phyloP scores from a whole-genome alignment of 1,284 basidiomycete species.

The Fomitopsis betulina region DNA sequence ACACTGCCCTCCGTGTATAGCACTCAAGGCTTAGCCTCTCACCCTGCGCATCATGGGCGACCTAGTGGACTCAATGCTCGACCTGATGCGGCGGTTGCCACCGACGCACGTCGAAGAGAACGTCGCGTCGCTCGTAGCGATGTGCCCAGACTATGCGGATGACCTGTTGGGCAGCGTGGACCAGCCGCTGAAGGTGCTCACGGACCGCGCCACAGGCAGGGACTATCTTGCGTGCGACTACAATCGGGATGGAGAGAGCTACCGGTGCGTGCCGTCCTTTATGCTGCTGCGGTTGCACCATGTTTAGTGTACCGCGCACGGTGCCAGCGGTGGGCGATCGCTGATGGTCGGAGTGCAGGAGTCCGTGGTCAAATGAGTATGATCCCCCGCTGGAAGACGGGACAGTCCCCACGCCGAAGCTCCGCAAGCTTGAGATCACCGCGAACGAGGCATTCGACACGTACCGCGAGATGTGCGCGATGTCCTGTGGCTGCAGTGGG shows the following conservation, averaged over 20 bases:
- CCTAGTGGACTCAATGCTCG: slow-evolving; percentile 86
- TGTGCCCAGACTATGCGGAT: slow-evolving; percentile 94
- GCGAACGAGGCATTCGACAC: slow-evolving; percentile 98
- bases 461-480: slow-evolving; percentile 88
- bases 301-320: too few species aligned
- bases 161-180: slow-evolving; percentile 95
- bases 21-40: not conserved
- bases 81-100: slow-evolving; percentile 93
- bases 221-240: slow-evolving; percentile 98
- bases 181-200: slow-evolving; percentile 83
- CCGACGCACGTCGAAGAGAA: slow-evolving; percentile 91
- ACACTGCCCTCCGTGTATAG: not conserved
- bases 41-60: slow-evolving; percentile 50
- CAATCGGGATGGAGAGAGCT: slow-evolving; percentile 94
- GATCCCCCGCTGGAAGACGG: slow-evolving; percentile 86
- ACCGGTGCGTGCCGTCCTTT: slow-evolving; percentile 54
- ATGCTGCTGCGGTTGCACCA: too few species aligned
- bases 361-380: slow-evolving; percentile 97
- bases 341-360: slow-evolving; percentile 43
- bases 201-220: slow-evolving; percentile 75
- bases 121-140: slow-evolving; percentile 74
- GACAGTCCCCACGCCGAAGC: slow-evolving; percentile 76
- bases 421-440: slow-evolving; percentile 88
- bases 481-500: not conserved
- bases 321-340: not conserved